Base-by-base conservation (phyloP, 495 filamentous ascomycete genomes). In the Neurospora sublineolata region DNA sequence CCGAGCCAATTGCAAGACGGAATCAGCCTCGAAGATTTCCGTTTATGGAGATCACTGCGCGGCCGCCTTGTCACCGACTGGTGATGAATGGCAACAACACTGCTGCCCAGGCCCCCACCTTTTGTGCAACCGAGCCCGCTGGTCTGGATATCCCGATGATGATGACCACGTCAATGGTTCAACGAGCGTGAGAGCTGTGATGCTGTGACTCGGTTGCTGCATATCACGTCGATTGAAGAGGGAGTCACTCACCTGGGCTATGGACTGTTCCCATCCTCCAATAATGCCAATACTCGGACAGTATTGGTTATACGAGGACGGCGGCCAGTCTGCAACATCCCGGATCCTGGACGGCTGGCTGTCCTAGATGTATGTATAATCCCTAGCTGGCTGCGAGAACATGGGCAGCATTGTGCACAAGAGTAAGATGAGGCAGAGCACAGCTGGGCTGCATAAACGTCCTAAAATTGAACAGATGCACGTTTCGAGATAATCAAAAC, bases 1-100 rank as follows among this genome's bases (percentile, higher is more conserved):
- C 70, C 72, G 68, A 73, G 69, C 77, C 77, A 78, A 78, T 77
- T 71, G 70, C 44, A 70, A 33, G 27, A 68, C 69, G 44, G 70
- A 72, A 69, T 69, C 16, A 68, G 52, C 67, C 67, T 46, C 33
- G 42, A 60, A 70, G 14, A 70, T 76, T 78, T 72, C 77, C 77
- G 64, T 70, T 75, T 76, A 42, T 68, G 76, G 77, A 76, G 52
- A 64, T 20, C 27, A 68, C 60, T 38, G 30, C 18, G 36, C 23
- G 70, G n/a, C 46, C 52, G 27, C 52, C 27, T 64, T 64, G 52
- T 64, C 52, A 33, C 12, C 14, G 27, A 30, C 52, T 64, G 27
- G 27, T 36, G 52, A 18, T 64, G 52, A 64, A 18, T 64, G 11
- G 52, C 52, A 64, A 64, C 52, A 64, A 64, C 52, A 64, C 12